These are phyloP conservation scores for Starmera pachycereana DNA, from an alignment of 805 yeast species.

Conservation along the genomic window DNA sequence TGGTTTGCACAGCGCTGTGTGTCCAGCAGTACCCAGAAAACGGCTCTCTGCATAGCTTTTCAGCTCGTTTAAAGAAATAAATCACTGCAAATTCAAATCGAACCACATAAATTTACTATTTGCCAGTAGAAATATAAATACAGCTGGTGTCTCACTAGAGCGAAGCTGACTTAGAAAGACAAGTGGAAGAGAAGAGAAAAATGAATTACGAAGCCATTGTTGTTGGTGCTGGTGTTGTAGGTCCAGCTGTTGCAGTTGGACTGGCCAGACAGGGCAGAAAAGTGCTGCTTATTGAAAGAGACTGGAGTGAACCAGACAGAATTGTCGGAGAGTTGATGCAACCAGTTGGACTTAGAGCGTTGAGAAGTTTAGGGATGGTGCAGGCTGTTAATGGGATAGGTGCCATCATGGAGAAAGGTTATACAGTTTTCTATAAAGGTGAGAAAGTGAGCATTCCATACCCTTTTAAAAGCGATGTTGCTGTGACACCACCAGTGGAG, in stretches of 20 bases:
- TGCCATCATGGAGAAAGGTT: constrained; percentile 72
- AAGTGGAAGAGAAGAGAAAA: too few relatives aligned
- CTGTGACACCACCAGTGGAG: constrained; percentile 39
- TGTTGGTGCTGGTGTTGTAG: constrained; percentile 98
- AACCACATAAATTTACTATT: too few relatives aligned
- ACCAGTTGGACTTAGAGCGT: constrained; percentile 89
- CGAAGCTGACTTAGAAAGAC: too few relatives aligned
- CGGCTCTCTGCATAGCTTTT: too few relatives aligned
- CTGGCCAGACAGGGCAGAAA: constrained; percentile 83
- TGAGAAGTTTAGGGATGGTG: constrained; percentile 74
- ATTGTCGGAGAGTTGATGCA: constrained; percentile 96
- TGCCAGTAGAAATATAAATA: too few relatives aligned
- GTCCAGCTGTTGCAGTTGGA: constrained; percentile 86
- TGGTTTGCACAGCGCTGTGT: too few relatives aligned
- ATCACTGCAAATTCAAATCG: too few relatives aligned
- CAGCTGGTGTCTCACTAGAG: too few relatives aligned
- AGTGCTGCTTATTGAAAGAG: constrained; percentile 72
- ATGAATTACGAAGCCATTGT: constrained; percentile 66
- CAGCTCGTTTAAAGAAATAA: too few relatives aligned
- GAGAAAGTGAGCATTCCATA: constrained; percentile 54
- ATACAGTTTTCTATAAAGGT: constrained; percentile 61
- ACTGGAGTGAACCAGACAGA: constrained; percentile 87
- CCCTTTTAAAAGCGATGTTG: constrained; percentile 47
- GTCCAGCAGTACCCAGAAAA: too few relatives aligned
- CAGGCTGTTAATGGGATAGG: constrained; percentile 65